Conservation (phyloP, 140 eudicot genomes). For the Ambrosia hybrid region DNA sequence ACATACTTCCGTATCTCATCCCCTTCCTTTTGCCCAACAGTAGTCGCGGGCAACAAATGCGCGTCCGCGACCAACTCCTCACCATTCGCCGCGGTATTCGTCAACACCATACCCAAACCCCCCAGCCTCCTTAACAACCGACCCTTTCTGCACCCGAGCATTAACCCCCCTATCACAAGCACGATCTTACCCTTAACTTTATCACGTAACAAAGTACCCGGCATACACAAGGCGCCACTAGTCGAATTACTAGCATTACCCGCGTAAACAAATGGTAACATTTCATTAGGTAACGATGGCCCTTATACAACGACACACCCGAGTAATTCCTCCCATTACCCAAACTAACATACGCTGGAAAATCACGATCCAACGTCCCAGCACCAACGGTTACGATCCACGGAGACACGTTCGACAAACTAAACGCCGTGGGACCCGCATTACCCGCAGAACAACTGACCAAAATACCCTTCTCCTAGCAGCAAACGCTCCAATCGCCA, state of each 20-base stretch:
- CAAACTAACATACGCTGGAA: constrained; percentile 82
- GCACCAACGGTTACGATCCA: constrained; percentile 98
- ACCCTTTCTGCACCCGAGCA: constrained; percentile 83
- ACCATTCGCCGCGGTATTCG: constrained; percentile 86
- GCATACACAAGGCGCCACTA: constrained; percentile 83
- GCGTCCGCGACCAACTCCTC: constrained; percentile 97
- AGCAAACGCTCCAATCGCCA: constrained; percentile 82
- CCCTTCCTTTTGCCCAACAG: constrained; percentile 76
- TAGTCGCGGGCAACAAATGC: constrained; percentile 75
- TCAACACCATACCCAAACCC: constrained; percentile 83
- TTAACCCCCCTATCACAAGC: constrained; percentile 85
- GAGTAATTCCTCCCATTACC: constrained; percentile 72
- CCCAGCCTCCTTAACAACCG: constrained; percentile 86
- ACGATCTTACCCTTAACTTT: constrained; percentile 77
- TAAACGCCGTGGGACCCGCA: constrained; percentile 79
- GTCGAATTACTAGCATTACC: constrained; percentile 75
- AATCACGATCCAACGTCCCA: constrained; percentile 90
- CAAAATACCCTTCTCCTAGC: constrained; percentile 86
- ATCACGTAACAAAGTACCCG: constrained; percentile 67
- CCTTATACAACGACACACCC: constrained; percentile 77
- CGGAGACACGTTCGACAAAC: constrained; percentile 80
- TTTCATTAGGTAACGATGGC: constrained; percentile 37
- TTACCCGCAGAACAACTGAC: constrained; percentile 91
- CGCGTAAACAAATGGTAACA: constrained; percentile 77
- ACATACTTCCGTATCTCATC: constrained; percentile 53